phyloP scores from a whole-genome alignment of 2,329 filamentous ascomycete genomes.

The Sclerotinia glacialis region DNA sequence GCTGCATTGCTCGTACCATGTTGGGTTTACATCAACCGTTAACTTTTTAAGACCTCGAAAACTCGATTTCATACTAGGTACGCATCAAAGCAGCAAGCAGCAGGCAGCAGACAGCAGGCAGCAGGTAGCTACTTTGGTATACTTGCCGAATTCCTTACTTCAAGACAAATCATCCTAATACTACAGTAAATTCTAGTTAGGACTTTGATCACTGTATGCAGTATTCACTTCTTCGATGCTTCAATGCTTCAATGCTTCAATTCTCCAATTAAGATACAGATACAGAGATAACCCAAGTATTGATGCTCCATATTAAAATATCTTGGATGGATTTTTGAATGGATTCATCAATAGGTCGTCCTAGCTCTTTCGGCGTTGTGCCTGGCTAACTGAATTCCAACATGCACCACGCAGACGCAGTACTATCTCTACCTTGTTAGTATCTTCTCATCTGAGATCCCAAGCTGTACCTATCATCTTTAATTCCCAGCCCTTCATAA shows the following conservation, averaged over 20 bases:
- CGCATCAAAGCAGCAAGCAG: neutral
- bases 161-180: neutral
- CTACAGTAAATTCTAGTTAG: neutral
- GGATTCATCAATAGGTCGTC: neutral
- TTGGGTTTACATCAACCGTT: conserved; percentile 2
- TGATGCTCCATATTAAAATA: conserved; percentile 2
- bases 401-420: neutral
- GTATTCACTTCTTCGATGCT: too few relatives aligned
- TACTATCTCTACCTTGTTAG: neutral
- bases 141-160: neutral
- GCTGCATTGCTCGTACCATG: conserved; percentile 11
- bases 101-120: too few relatives aligned
- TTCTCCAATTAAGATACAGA: conserved; percentile 1
- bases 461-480: conserved; percentile 11
- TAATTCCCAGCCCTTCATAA: conserved; percentile 7
- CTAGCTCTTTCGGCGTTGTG: neutral
- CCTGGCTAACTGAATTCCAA: conserved; percentile 5
- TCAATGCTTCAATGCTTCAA: too few relatives aligned
- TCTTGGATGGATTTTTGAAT: conserved; percentile 1
- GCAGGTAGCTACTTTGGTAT: neutral
- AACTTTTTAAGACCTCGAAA: neutral
- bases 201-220: neutral
- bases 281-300: neutral
- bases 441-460: neutral
- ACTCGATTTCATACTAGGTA: neutral